Evolutionary conservation across 1,284 basidiomycete species (phyloP).

Genomic region (Trametes hirsuta): DNA sequence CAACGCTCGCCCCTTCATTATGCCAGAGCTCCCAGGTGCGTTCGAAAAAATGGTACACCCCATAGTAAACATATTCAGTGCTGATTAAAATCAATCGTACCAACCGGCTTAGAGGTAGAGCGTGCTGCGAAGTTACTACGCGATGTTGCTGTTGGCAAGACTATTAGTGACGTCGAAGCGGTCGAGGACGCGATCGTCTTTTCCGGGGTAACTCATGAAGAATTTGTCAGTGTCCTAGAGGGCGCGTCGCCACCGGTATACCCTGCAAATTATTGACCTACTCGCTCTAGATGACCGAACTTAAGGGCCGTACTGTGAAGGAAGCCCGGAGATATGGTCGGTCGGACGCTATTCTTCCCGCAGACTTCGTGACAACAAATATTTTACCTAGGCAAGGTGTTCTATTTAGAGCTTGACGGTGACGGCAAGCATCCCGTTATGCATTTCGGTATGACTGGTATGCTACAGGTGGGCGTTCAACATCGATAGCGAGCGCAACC

Average conservation of each 20-base stretch:
- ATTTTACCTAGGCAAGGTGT: slow-evolving; percentile 66
- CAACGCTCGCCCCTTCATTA: slow-evolving; percentile 28
- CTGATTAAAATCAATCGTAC: background rate
- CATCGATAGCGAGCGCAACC: background rate
- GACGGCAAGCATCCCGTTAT: slow-evolving; percentile 68
- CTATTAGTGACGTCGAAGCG: slow-evolving; percentile 61
- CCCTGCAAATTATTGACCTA: too few relatives aligned
- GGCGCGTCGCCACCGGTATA: background rate
- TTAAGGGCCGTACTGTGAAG: slow-evolving; percentile 61
- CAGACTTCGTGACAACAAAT: background rate
- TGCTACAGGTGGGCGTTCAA: slow-evolving; percentile 59
- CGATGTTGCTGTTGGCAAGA: slow-evolving; percentile 57
- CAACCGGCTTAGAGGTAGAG: slow-evolving; percentile 64
- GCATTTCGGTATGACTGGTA: slow-evolving; percentile 87
- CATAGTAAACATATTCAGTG: background rate
- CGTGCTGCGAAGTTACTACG: slow-evolving; percentile 65
- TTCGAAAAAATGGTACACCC: background rate
- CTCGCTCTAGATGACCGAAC: slow-evolving; percentile 54
- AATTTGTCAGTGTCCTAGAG: slow-evolving; percentile 59
- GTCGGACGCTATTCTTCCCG: background rate
- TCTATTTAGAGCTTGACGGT: slow-evolving; percentile 74
- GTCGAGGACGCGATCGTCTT: slow-evolving; percentile 75
- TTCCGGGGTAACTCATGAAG: slow-evolving; percentile 55
- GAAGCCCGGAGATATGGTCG: slow-evolving; percentile 68
- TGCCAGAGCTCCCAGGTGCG: slow-evolving; percentile 72